These are phyloP conservation scores for Funneliformis geosporum DNA, from an alignment of 192 early-diverging fungal species.

Conservation along the genomic window DNA sequence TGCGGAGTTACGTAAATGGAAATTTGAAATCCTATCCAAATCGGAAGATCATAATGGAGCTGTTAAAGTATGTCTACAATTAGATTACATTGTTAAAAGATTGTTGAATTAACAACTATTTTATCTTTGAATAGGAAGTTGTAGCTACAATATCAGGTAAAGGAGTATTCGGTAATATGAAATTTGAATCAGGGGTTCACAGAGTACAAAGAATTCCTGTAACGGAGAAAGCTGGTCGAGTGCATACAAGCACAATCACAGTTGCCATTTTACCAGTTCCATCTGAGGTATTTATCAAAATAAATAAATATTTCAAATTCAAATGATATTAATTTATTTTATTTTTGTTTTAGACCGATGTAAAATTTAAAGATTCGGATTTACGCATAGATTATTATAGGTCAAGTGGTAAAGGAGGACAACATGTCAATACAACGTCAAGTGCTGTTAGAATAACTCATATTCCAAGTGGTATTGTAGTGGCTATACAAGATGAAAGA, in stretches of 20 bases:
- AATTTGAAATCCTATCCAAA: conserved; percentile 57
- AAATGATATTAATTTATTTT: not conserved
- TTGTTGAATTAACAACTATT: not conserved
- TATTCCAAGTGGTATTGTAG: conserved; percentile 84
- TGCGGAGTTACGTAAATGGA: conserved; percentile 62
- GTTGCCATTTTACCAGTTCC: conserved; percentile 80
- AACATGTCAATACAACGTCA: conserved; percentile 96
- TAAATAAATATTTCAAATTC: not conserved
- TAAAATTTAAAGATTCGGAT: conserved; percentile 66
- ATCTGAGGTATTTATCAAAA: conserved; percentile 49
- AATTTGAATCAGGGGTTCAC: conserved; percentile 82
- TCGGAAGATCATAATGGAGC: conserved; percentile 50
- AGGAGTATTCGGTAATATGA: conserved; percentile 72
- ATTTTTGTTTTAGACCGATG: conserved; percentile 47
- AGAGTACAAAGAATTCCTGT: conserved; percentile 81
- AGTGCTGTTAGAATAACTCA: conserved; percentile 93
- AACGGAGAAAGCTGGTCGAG: conserved; percentile 74
- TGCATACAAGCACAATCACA: conserved; percentile 77
- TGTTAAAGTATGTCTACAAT: conserved; percentile 47
- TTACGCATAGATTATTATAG: conserved; percentile 73
- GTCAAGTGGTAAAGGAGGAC: conserved; percentile 82
- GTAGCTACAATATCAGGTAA: conserved; percentile 66
- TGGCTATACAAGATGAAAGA: conserved; percentile 87
- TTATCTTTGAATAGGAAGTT: conserved; percentile 48
- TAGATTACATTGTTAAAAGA: not conserved